Conservation (phyloP, 2,329 filamentous ascomycete genomes). For the Microascus cirrosus region DNA sequence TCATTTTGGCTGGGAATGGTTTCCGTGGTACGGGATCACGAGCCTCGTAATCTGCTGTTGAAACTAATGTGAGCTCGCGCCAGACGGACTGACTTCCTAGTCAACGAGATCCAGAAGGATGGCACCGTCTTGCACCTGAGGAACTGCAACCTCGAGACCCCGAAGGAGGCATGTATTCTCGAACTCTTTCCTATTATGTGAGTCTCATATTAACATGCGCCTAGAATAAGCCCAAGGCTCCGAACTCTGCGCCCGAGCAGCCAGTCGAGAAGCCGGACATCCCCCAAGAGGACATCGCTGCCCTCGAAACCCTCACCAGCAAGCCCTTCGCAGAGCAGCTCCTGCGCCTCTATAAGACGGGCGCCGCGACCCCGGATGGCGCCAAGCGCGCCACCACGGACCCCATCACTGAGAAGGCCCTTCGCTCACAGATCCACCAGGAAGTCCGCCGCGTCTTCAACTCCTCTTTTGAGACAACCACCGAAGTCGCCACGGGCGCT, state of each 20-base stretch:
- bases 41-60: not conserved
- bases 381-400: slow-evolving; percentile 24
- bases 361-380: slow-evolving; percentile 17
- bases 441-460: slow-evolving; percentile 69
- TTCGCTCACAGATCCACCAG: slow-evolving; percentile 38
- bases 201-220: not conserved
- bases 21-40: not conserved
- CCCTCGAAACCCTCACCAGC: slow-evolving; percentile 27
- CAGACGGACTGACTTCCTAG: slow-evolving; percentile 83
- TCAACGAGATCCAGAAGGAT: slow-evolving; percentile 74
- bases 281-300: slow-evolving; percentile 17
- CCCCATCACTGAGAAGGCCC: slow-evolving; percentile 29
- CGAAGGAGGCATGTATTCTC: slow-evolving; percentile 5
- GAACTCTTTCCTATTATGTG: not conserved
- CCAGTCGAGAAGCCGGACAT: slow-evolving; percentile 15
- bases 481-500: slow-evolving; percentile 37
- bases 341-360: slow-evolving; percentile 26
- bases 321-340: slow-evolving; percentile 26
- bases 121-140: slow-evolving; percentile 66
- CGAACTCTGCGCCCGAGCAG: slow-evolving; percentile 12
- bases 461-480: slow-evolving; percentile 67
- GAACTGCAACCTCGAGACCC: slow-evolving; percentile 6
- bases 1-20: not conserved
- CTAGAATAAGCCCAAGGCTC: not conserved
- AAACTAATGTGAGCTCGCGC: not conserved